Conservation (phyloP, 2,329 filamentous ascomycete species). For the Fusarium robinianum region DNA sequence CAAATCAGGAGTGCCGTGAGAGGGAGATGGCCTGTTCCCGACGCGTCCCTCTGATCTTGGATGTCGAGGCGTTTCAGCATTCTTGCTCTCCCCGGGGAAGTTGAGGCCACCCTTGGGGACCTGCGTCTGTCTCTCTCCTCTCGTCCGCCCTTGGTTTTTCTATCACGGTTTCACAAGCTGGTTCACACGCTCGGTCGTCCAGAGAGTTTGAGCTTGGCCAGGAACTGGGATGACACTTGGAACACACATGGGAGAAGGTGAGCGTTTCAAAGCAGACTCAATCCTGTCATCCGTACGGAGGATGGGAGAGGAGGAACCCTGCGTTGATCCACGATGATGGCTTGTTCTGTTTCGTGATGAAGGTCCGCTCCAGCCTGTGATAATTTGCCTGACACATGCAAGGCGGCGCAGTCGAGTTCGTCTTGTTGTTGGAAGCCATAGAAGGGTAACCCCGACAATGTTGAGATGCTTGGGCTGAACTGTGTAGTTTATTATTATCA, state of each 20-base stretch:
- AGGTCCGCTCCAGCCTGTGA: conserved; percentile 12
- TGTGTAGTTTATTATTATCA: no score
- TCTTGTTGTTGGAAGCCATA: conserved; percentile 8
- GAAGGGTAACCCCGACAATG: not conserved
- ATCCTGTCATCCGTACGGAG: no score
- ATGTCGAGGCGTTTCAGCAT: conserved; percentile 27
- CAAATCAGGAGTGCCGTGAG: conserved; percentile 16
- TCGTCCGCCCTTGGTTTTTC: not conserved
- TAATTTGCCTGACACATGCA: conserved; percentile 5
- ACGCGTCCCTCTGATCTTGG: conserved; percentile 1
- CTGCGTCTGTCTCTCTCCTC: conserved; percentile 11
- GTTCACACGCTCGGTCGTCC: conserved; percentile 1
- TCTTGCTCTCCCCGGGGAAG: conserved; percentile 21
- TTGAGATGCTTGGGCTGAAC: conserved; percentile 3
- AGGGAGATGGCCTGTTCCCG: conserved; percentile 23
- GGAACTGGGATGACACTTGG: no score
- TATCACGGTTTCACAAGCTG: no score
- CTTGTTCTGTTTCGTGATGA: not conserved
- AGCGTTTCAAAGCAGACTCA: no score
- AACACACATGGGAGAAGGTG: no score
- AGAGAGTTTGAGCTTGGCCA: not conserved
- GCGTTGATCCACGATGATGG: not conserved
- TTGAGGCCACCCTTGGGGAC: conserved; percentile 17
- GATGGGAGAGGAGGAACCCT: no score
- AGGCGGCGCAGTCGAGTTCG: conserved; percentile 5